These are phyloP conservation scores for Avena atlantica DNA, from an alignment of 176 grass and related monocot species.

Conservation along the genomic window DNA sequence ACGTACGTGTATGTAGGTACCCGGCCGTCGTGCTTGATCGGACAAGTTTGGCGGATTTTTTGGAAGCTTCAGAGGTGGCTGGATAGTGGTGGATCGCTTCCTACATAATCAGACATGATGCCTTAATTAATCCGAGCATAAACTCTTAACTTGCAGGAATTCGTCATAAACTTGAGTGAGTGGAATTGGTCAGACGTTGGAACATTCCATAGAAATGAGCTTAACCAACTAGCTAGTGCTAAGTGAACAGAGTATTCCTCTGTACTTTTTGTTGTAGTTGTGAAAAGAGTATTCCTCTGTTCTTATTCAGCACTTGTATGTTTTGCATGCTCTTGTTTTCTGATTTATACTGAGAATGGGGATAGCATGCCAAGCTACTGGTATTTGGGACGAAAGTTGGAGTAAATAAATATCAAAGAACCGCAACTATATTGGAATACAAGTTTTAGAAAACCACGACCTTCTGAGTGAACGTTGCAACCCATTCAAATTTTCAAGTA, in stretches of 20 bases:
- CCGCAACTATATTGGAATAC: neutral
- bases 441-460: too few relatives aligned
- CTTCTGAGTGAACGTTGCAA: too few relatives aligned
- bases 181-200: neutral
- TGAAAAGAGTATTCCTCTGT: neutral
- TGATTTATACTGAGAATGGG: neutral
- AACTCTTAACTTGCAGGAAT: neutral
- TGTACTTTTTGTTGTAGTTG: too few relatives aligned
- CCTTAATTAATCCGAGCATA: slow-evolving; percentile 8
- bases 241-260: neutral
- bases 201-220: neutral
- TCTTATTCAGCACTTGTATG: neutral
- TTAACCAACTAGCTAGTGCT: neutral
- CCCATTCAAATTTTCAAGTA: too few relatives aligned
- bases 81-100: neutral
- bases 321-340: neutral
- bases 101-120: neutral
- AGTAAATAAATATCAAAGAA: neutral
- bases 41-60: slow-evolving; percentile 50
- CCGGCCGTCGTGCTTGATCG: slow-evolving; percentile 24
- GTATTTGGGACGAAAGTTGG: neutral
- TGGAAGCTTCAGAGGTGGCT: slow-evolving; percentile 20
- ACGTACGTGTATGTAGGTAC: slow-evolving; percentile 6
- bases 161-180: neutral
- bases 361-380: neutral